Base-by-base conservation (phyloP, 163 green algal species). In the Chlamydomonas reinhardtii region DNA sequence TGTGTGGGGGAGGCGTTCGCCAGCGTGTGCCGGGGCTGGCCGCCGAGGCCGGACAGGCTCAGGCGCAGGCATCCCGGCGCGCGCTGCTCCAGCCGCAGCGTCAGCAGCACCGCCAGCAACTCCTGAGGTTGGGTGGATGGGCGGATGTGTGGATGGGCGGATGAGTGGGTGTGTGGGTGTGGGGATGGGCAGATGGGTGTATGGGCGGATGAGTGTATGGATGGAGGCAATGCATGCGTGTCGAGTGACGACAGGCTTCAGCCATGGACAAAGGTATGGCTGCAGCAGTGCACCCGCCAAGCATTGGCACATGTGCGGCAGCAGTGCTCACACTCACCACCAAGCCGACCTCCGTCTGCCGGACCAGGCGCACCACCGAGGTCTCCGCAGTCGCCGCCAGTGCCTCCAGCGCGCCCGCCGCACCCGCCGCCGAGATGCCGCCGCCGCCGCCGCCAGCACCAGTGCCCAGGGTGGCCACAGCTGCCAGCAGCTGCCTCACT, bases 21-120 rank as follows among this genome's bases (percentile, higher is more conserved):
- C 48, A 95, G 75, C 39, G 90, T 68, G 27, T 92, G 79, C 59
- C 86, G 77, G 16, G 92, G 87, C 73, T 90, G 59, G 2, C 85
- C 88, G 15, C 89, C 90, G n/a, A 95, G 83, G 17, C 70, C 83
- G 62, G 76, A 61, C 39, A 93, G 85, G 35, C 83, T 34, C 15
- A 95, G 59, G 35, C 88, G 70, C 48, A 92, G 66, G 84, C 92
- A 93, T 66, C 89, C 92, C 17, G 91, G 88, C 19, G 76, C 65
- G 62, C 83, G 82, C 80, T 91, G 72, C 73, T 79, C 74, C n/a
- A 94, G 75, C 20, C 74, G 82, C 56, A 93, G 70, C 11, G 90
- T 75, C 15, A 93, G 56, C 22, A 90, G 79, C n/a, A 91, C 91
- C 31, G 89, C 92, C 4, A 93, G 72, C 74, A 89, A 90, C 75